phyloP scores from a whole-genome alignment of 768 basidiomycete genomes.

The Suillus americanus region DNA sequence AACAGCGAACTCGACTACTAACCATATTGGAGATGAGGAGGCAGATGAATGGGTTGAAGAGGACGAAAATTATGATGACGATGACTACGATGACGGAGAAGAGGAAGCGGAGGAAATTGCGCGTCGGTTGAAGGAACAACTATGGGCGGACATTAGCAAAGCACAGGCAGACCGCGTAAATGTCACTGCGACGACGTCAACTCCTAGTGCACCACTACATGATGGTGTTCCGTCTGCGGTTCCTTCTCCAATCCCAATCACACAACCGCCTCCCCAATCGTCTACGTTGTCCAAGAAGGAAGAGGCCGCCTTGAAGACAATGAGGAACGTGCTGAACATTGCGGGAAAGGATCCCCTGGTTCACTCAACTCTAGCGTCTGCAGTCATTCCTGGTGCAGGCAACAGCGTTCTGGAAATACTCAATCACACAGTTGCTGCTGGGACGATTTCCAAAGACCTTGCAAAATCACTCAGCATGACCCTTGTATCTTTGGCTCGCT shows the following conservation, averaged over 20 bases:
- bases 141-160: conserved; percentile 75
- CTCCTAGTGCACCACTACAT: not conserved
- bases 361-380: conserved; percentile 49
- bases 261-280: conserved; percentile 2
- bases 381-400: conserved; percentile 46
- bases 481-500: conserved; percentile 65
- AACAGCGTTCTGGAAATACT: conserved; percentile 61
- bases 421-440: conserved; percentile 44
- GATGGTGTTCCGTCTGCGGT: not conserved
- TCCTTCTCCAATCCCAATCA: not conserved
- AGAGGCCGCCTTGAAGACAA: conserved; percentile 62
- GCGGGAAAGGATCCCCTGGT: conserved; percentile 58
- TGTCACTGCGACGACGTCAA: conserved; percentile 16
- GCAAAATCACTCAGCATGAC: conserved; percentile 59
- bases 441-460: conserved; percentile 50
- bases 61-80: conserved; percentile 46
- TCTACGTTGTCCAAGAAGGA: conserved; percentile 40
- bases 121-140: conserved; percentile 68
- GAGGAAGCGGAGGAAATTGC: conserved; percentile 77
- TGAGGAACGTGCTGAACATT: conserved; percentile 59
- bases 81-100: conserved; percentile 58
- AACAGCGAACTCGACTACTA: not conserved
- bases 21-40: conserved; percentile 1
- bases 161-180: conserved; percentile 47
- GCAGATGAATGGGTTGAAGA: conserved; percentile 40